A percentile compares a stretch with the other conserved stretches of the same genome.
Evolutionary conservation across 2,329 filamentous ascomycete genomes (phyloP).

Genomic region (Claviceps paspali): DNA sequence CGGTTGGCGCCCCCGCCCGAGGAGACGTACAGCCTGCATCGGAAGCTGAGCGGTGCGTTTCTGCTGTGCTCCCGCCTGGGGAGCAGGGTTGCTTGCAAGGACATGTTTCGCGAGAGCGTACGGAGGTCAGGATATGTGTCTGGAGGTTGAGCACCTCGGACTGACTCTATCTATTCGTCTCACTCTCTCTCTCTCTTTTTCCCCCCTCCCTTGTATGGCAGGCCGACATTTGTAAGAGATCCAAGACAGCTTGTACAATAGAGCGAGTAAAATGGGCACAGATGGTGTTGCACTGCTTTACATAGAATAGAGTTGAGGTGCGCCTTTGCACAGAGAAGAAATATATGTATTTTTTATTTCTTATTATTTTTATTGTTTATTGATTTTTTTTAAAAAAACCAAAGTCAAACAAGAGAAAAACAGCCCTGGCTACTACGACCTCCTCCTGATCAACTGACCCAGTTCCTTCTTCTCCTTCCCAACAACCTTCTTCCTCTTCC

Average conservation of each 20-base stretch:
- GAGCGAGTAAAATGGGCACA: no score
- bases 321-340: no score
- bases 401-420: not conserved
- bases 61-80: slow-evolving; percentile 76
- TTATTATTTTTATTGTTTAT: no score
- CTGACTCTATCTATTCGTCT: no score
- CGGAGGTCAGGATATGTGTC: slow-evolving; percentile 18
- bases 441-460: slow-evolving; percentile 21
- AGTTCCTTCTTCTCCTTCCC: slow-evolving; percentile 71
- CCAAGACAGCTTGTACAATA: no score
- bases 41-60: slow-evolving; percentile 91
- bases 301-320: no score
- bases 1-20: slow-evolving; percentile 81
- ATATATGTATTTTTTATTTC: no score
- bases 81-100: slow-evolving; percentile 65
- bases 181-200: no score
- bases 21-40: slow-evolving; percentile 90
- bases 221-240: no score
- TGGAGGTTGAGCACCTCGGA: not conserved
- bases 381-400: no score
- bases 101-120: slow-evolving; percentile 55
- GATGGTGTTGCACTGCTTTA: no score
- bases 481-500: slow-evolving; percentile 77
- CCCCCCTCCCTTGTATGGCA: no score
- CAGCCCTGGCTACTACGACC: not conserved